Percentiles rank a stretch among this genome's conserved stretches.
Conservation (phyloP, 768 basidiomycete species). For the Leccinum sublutescens region DNA sequence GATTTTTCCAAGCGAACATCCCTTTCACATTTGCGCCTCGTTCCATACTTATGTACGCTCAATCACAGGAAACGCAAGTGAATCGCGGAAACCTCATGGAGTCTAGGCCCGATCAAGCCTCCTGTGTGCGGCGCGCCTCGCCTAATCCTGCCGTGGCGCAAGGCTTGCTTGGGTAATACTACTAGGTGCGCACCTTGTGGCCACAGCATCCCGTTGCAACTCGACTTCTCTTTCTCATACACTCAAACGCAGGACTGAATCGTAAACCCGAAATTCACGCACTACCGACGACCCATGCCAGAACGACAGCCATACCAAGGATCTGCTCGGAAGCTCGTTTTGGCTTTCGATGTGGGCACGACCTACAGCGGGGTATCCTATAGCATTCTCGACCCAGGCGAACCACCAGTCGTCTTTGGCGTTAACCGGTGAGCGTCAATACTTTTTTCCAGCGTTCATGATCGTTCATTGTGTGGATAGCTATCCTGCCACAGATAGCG, state of each 20-base stretch:
- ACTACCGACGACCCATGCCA: conserved; percentile 18
- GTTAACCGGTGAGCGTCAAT: conserved; percentile 22
- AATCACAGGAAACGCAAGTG: no score
- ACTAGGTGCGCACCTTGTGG: neutral
- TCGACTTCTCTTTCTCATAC: neutral
- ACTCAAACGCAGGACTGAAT: neutral
- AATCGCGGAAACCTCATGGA: neutral
- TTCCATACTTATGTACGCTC: no score
- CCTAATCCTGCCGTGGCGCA: neutral
- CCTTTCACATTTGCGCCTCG: no score
- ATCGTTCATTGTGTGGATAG: conserved; percentile 27
- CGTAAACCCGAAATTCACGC: neutral
- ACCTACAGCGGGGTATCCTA: conserved; percentile 52
- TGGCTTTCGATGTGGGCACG: conserved; percentile 54
- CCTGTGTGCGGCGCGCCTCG: neutral
- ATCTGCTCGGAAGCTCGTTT: conserved; percentile 39
- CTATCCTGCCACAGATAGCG: conserved; percentile 45
- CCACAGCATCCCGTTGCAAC: neutral
- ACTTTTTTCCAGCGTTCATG: neutral
- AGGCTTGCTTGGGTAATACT: neutral
- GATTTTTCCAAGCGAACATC: no score
- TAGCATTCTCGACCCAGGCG: conserved; percentile 31
- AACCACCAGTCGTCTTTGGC: conserved; percentile 22
- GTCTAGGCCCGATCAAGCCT: neutral
- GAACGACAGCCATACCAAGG: conserved; percentile 41